A percentile compares a stretch with the other conserved stretches of the same genome.
These are phyloP conservation scores for Phylloporus scabripes DNA, from an alignment of 768 basidiomycete genomes.

Conservation along the genomic window DNA sequence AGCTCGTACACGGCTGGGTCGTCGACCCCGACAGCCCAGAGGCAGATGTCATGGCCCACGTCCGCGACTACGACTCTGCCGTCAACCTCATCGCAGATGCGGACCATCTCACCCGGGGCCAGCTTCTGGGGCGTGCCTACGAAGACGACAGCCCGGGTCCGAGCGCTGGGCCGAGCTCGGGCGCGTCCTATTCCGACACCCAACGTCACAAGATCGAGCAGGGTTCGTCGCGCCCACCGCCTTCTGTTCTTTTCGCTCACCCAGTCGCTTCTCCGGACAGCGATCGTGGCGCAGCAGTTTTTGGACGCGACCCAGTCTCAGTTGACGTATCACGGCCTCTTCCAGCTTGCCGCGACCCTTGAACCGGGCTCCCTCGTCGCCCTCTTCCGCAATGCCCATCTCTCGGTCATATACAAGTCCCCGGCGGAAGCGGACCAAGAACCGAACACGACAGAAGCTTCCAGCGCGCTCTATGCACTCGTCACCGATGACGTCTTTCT, in stretches of 20 bases:
- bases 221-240: slow-evolving; percentile 42
- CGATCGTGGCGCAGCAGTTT: slow-evolving; percentile 61
- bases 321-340: slow-evolving; percentile 83
- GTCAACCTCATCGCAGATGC: slow-evolving; percentile 74
- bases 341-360: slow-evolving; percentile 56
- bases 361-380: slow-evolving; percentile 63
- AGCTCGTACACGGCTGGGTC: slow-evolving; percentile 83
- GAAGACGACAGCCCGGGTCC: slow-evolving; percentile 18
- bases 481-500: slow-evolving; percentile 83
- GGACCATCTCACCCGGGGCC: slow-evolving; percentile 64
- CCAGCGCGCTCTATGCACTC: slow-evolving; percentile 61
- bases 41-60: slow-evolving; percentile 44
- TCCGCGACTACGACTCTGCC: slow-evolving; percentile 68
- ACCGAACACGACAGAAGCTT: slow-evolving; percentile 15
- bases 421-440: neutral
- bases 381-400: slow-evolving; percentile 86
- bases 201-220: slow-evolving; percentile 62
- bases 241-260: neutral
- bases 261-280: slow-evolving; percentile 31
- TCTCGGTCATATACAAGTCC: slow-evolving; percentile 78
- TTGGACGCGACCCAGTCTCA: slow-evolving; percentile 72
- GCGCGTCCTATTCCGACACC: slow-evolving; percentile 38
- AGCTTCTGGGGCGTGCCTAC: slow-evolving; percentile 45
- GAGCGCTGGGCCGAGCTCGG: slow-evolving; percentile 2
- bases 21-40: slow-evolving; percentile 47